These are phyloP conservation scores for Candida nitratophila DNA, from an alignment of 805 yeast genomes.

Conservation along the genomic window DNA sequence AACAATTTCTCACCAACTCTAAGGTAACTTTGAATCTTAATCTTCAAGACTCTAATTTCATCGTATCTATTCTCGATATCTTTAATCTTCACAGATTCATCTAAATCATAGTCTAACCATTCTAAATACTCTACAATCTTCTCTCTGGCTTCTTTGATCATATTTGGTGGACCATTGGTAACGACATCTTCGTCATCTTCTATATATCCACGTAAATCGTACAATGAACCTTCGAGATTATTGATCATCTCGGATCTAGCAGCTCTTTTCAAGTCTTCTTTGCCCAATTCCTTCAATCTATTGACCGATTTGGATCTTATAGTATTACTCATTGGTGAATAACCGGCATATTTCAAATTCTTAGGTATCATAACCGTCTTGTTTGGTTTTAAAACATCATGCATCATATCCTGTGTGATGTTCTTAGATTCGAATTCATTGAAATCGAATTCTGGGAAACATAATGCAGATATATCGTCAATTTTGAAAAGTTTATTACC, in stretches of 20 bases:
- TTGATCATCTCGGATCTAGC: slow-evolving; percentile 56
- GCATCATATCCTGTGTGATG: slow-evolving; percentile 7
- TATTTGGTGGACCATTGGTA: slow-evolving; percentile 31
- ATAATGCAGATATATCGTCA: slow-evolving; percentile 31
- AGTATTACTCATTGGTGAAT: slow-evolving; percentile 42
- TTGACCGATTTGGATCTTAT: slow-evolving; percentile 37
- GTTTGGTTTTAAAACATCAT: slow-evolving; percentile 12
- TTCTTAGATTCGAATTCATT: too few relatives aligned
- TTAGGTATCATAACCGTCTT: slow-evolving; percentile 14
- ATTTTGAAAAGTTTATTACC: slow-evolving; percentile 38
- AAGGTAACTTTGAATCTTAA: slow-evolving; percentile 30
- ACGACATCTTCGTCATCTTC: slow-evolving; percentile 46
- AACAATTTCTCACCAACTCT: slow-evolving; percentile 40
- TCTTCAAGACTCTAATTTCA: slow-evolving; percentile 20
- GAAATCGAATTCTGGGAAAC: slow-evolving; percentile 7
- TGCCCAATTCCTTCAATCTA: slow-evolving; percentile 46
- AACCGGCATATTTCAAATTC: slow-evolving; percentile 29
- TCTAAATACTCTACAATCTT: slow-evolving; percentile 48
- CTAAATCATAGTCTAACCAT: slow-evolving; percentile 75
- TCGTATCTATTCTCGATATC: slow-evolving; percentile 31
- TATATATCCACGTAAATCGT: slow-evolving; percentile 54
- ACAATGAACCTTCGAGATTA: slow-evolving; percentile 64
- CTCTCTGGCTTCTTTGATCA: slow-evolving; percentile 28
- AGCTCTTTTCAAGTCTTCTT: slow-evolving; percentile 47
- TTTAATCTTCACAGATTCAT: slow-evolving; percentile 31